Conservation (phyloP, 345 rosid species). For the Atalantia buxifolia region DNA sequence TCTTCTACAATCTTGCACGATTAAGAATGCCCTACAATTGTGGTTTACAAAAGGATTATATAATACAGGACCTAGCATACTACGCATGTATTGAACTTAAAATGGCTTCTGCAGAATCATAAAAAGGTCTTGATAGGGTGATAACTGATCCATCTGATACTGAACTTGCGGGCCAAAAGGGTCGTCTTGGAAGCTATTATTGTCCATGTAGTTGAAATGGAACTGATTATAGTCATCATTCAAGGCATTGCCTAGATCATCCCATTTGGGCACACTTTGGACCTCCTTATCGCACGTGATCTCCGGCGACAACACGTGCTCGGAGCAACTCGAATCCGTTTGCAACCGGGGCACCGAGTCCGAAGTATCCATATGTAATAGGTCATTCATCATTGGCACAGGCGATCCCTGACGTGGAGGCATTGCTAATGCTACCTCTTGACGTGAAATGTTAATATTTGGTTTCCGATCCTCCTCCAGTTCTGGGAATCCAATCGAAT, state of each 20-base stretch:
- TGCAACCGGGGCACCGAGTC: constrained; percentile 52
- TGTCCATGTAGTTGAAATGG: constrained; percentile 30
- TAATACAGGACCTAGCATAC: too few relatives aligned
- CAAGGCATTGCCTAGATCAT: constrained; percentile 19
- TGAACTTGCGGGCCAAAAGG: constrained; percentile 40
- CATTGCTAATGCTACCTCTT: neutral
- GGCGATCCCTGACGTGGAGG: constrained; percentile 1
- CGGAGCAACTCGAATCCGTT: constrained; percentile 68
- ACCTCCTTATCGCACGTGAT: constrained; percentile 51
- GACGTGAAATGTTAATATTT: constrained; percentile 11
- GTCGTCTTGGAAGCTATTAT: constrained; percentile 39
- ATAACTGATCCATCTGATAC: constrained; percentile 38
- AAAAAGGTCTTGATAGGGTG: constrained; percentile 37
- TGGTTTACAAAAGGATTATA: neutral
- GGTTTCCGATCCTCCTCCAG: constrained; percentile 38
- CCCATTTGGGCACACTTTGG: constrained; percentile 51
- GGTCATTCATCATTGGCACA: neutral
- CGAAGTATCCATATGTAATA: constrained; percentile 41
- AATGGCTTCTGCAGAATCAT: constrained; percentile 22
- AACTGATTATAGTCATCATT: constrained; percentile 40
- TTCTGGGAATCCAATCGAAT: constrained; percentile 15
- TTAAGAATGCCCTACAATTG: constrained; percentile 21
- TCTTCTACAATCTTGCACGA: neutral
- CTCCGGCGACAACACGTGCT: constrained; percentile 61
- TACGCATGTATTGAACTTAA: neutral